These are phyloP conservation scores for Hanseniaspora gamundiae DNA, from an alignment of 1,139 yeast genomes.

Conservation along the genomic window DNA sequence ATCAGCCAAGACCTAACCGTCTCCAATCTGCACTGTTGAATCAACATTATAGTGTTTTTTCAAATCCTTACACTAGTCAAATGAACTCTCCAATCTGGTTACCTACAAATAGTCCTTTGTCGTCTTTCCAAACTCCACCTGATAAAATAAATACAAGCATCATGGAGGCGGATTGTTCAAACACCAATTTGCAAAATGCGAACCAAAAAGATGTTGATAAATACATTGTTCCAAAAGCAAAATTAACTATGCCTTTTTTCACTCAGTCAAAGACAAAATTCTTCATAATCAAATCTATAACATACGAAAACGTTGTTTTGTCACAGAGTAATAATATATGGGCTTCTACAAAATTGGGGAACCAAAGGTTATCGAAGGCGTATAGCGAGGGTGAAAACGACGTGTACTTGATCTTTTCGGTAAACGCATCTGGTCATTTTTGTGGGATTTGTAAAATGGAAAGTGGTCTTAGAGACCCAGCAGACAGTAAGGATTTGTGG, in stretches of 20 bases:
- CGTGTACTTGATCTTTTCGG: slow-evolving; percentile 43
- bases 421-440: slow-evolving; percentile 46
- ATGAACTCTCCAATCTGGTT: too few relatives aligned
- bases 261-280: slow-evolving; percentile 26
- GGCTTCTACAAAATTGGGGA: slow-evolving; percentile 50
- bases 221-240: not conserved
- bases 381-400: slow-evolving; percentile 18
- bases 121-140: too few relatives aligned
- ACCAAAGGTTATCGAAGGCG: slow-evolving; percentile 36
- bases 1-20: too few relatives aligned
- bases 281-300: slow-evolving; percentile 46
- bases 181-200: too few relatives aligned
- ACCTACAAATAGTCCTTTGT: too few relatives aligned
- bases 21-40: too few relatives aligned
- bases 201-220: too few relatives aligned
- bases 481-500: slow-evolving; percentile 34
- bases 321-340: slow-evolving; percentile 40
- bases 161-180: too few relatives aligned
- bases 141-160: too few relatives aligned
- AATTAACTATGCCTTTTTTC: not conserved
- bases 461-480: slow-evolving; percentile 28
- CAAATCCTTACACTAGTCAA: too few relatives aligned
- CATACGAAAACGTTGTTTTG: slow-evolving; percentile 36
- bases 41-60: too few relatives aligned
- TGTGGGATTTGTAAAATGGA: slow-evolving; percentile 54